A percentile compares a stretch with the other conserved stretches of the same genome.
Conservation (phyloP, 2,329 filamentous ascomycete genomes). For the Aspergillus sp. region DNA sequence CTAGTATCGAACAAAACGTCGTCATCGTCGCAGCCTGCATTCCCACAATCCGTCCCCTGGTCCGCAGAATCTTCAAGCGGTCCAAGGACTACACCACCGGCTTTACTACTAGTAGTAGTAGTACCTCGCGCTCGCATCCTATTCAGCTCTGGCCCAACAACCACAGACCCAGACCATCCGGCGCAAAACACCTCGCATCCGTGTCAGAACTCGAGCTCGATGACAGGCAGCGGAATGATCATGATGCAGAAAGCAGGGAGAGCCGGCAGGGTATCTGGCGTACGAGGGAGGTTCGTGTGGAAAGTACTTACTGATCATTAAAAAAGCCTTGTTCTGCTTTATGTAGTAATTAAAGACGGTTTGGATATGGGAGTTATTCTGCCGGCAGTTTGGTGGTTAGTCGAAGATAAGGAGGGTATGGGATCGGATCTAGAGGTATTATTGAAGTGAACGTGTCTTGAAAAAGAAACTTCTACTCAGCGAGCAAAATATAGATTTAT, state of each 20-base stretch:
- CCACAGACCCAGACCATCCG: not conserved
- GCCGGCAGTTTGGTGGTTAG: no score
- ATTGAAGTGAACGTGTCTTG: no score
- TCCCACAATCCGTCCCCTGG: conserved; percentile 18
- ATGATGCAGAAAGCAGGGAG: conserved; percentile 3
- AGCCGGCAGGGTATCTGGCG: conserved; percentile 6
- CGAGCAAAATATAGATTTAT: no score
- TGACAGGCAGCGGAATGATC: not conserved
- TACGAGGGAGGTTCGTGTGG: conserved; percentile 3
- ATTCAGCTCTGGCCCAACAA: conserved; percentile 4
- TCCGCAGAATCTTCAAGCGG: conserved; percentile 13
- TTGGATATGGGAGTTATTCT: no score
- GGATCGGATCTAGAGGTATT: no score
- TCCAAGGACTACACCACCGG: conserved; percentile 2
- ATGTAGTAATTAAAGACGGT: no score
- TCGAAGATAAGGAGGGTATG: no score
- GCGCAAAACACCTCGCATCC: conserved; percentile 1
- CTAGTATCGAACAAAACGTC: conserved; percentile 19
- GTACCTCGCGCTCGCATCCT: not conserved
- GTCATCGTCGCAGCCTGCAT: conserved; percentile 21
- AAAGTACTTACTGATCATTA: no score
- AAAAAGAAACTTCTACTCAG: no score
- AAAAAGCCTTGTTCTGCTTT: no score
- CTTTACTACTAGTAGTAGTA: no score
- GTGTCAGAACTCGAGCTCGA: conserved; percentile 6